These are phyloP conservation scores for Pichia thaimueangensis DNA, from an alignment of 805 yeast genomes.

Conservation along the genomic window DNA sequence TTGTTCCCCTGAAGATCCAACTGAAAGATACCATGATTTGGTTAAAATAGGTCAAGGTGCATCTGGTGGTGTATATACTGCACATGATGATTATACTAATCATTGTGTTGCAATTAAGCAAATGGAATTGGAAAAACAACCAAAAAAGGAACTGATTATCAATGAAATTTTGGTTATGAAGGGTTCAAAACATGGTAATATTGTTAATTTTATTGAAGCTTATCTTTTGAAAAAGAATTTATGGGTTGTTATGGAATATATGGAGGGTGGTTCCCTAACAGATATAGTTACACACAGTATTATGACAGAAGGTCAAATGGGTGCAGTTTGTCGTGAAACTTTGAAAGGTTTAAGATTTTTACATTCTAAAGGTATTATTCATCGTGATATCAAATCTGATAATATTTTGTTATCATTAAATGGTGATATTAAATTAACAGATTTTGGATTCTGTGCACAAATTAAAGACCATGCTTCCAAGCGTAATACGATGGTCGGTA, in stretches of 20 bases:
- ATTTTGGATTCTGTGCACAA: slow-evolving; percentile 71
- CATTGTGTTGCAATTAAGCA: slow-evolving; percentile 88
- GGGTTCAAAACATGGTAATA: slow-evolving; percentile 81
- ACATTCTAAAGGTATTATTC: slow-evolving; percentile 89
- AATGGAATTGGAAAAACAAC: slow-evolving; percentile 92
- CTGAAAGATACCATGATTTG: slow-evolving; percentile 56
- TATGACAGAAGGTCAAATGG: slow-evolving; percentile 91
- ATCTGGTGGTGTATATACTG: slow-evolving; percentile 93
- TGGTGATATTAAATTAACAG: slow-evolving; percentile 92
- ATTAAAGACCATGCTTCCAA: slow-evolving; percentile 65
- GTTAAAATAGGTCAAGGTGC: slow-evolving; percentile 97
- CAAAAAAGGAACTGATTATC: slow-evolving; percentile 89
- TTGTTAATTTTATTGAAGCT: slow-evolving; percentile 89
- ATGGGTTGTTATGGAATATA: slow-evolving; percentile 98
- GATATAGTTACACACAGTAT: slow-evolving; percentile 87
- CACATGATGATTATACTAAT: slow-evolving; percentile 52
- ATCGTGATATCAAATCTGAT: slow-evolving; percentile 93
- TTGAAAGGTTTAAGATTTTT: slow-evolving; percentile 78
- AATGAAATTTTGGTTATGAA: slow-evolving; percentile 96
- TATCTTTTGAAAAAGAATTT: slow-evolving; percentile 70
- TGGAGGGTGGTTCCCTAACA: slow-evolving; percentile 97
- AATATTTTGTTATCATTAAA: slow-evolving; percentile 75
- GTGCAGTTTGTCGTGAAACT: slow-evolving; percentile 90
- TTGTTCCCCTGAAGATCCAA: slow-evolving; percentile 84
- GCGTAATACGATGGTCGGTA: slow-evolving; percentile 82